A percentile compares a stretch with the other conserved stretches of the same genome.
Conservation (phyloP, 768 basidiomycete genomes). For the Phanerochaete carnosa region DNA sequence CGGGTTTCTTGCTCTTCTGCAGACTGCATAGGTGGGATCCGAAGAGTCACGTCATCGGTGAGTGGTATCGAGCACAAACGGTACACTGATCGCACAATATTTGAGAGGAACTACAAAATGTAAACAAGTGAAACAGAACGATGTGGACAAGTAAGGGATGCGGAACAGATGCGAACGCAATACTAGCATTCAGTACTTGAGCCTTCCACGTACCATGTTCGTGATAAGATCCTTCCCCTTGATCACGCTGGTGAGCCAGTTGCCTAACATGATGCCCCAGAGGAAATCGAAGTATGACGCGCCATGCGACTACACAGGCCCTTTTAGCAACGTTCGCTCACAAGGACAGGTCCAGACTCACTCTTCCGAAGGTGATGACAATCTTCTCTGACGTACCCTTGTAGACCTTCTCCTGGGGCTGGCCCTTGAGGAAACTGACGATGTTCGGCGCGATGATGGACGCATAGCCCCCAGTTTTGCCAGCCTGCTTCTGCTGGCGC, state of each 20-base stretch:
- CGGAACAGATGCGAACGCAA: too few relatives aligned
- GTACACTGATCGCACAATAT: too few relatives aligned
- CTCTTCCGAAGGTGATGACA: conserved; percentile 52
- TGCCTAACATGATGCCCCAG: conserved; percentile 30
- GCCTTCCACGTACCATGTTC: background rate
- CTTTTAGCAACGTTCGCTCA: background rate
- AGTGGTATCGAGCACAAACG: too few relatives aligned
- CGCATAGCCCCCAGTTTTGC: conserved; percentile 44
- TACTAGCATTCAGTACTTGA: background rate
- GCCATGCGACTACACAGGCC: conserved; percentile 23
- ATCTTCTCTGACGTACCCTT: conserved; percentile 51
- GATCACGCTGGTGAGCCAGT: conserved; percentile 19
- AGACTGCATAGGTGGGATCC: too few relatives aligned
- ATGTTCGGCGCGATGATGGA: conserved; percentile 48
- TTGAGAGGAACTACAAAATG: too few relatives aligned
- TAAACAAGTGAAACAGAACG: too few relatives aligned
- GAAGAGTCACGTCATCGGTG: too few relatives aligned
- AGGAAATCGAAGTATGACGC: conserved; percentile 25
- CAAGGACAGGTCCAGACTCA: conserved; percentile 22
- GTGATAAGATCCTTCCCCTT: conserved; percentile 28
- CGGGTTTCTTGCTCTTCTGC: too few relatives aligned
- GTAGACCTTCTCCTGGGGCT: conserved; percentile 36
- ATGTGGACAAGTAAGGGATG: too few relatives aligned
- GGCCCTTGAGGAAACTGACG: conserved; percentile 38
- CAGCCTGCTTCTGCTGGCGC: conserved; percentile 58